Conservation (phyloP, 805 yeast genomes). For the Saccharomycopsis fermentans region DNA sequence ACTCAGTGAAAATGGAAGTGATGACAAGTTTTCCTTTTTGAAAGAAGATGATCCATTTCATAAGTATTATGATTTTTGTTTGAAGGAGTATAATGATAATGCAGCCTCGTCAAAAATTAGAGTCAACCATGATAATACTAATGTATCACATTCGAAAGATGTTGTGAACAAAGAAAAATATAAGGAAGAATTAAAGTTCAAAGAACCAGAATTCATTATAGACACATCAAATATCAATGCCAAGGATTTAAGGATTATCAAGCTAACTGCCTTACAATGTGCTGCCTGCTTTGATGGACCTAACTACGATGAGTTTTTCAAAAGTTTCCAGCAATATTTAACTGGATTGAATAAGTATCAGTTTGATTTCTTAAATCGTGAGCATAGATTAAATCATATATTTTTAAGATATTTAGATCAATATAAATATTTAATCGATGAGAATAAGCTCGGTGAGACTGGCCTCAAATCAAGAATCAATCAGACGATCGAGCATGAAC, state of each 20-base stretch:
- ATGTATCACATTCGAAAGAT: neutral
- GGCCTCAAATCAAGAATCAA: slow-evolving; percentile 23
- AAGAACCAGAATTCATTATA: slow-evolving; percentile 26
- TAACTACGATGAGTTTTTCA: slow-evolving; percentile 35
- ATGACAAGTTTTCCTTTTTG: slow-evolving; percentile 53
- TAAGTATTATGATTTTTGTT: slow-evolving; percentile 43
- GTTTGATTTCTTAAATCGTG: slow-evolving; percentile 53
- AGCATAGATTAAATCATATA: slow-evolving; percentile 50
- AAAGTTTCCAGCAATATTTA: slow-evolving; percentile 26
- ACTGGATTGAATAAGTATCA: slow-evolving; percentile 30
- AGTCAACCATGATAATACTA: neutral
- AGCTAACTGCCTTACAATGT: slow-evolving; percentile 59
- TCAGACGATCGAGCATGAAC: slow-evolving; percentile 26
- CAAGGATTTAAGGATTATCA: slow-evolving; percentile 58
- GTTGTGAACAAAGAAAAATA: slow-evolving; percentile 9
- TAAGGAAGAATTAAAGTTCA: slow-evolving; percentile 14
- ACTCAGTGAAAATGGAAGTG: slow-evolving; percentile 36
- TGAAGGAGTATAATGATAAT: slow-evolving; percentile 21
- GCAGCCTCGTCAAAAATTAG: neutral
- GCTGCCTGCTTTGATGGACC: slow-evolving; percentile 38
- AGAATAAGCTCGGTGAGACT: neutral
- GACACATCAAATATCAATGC: slow-evolving; percentile 33
- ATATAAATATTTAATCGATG: slow-evolving; percentile 29
- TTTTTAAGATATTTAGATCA: slow-evolving; percentile 45
- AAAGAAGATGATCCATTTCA: slow-evolving; percentile 43